These are phyloP conservation scores for Rhododendron ovatum DNA, from an alignment of 148 eudicot genomes.

Conservation along the genomic window DNA sequence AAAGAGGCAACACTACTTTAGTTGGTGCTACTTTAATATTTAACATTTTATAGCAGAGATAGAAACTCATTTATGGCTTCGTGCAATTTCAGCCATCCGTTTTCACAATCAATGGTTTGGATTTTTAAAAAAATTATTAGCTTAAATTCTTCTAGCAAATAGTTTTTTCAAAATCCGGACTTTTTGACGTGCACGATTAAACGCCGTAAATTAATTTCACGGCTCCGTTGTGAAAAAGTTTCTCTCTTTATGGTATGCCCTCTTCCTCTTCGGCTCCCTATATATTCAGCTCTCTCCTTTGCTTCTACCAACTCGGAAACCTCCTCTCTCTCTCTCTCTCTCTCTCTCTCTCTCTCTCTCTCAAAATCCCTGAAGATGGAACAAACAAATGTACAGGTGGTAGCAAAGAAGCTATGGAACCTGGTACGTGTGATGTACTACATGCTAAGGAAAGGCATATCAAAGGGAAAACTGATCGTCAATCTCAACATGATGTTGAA, in stretches of 20 bases:
- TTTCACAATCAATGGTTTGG: too few species aligned
- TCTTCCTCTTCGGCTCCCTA: not conserved
- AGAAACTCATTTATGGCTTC: too few species aligned
- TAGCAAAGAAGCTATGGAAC: conserved; percentile 41
- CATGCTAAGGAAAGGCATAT: conserved; percentile 46
- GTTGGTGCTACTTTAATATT: not conserved
- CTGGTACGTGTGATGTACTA: conserved; percentile 33
- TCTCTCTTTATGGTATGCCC: not conserved
- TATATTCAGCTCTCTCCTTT: conserved; percentile 4
- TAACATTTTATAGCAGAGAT: not conserved
- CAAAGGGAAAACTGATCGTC: conserved; percentile 35
- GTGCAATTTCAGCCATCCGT: too few species aligned
- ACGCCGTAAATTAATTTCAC: too few species aligned
- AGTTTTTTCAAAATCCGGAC: too few species aligned
- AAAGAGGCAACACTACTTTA: too few species aligned
- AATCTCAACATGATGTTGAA: conserved; percentile 46
- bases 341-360: not conserved
- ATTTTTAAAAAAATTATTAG: too few species aligned
- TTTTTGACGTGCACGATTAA: too few species aligned
- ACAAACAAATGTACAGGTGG: conserved; percentile 22
- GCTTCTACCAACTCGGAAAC: not conserved
- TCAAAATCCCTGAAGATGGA: conserved; percentile 23
- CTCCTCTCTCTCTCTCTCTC: not conserved
- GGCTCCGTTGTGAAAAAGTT: too few species aligned
- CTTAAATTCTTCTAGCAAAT: too few species aligned